Evolutionary conservation across 331 rosid genomes (phyloP), one percentile per base, ranked within the genome.

Genomic region (Rhamnella rubrinervis): DNA sequence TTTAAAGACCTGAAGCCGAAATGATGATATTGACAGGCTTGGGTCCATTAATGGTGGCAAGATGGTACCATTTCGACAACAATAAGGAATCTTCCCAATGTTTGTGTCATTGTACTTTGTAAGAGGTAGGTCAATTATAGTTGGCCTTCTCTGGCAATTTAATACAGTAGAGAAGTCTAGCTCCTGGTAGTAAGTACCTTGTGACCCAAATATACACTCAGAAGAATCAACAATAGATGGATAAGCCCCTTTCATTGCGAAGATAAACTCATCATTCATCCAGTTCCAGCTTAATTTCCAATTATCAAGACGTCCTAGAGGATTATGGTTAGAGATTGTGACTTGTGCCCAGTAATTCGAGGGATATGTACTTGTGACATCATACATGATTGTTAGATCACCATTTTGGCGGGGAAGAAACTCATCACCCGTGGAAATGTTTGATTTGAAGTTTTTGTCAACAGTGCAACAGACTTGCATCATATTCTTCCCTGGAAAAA

Each of bases 261-360:
- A 61, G 70, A 95, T 95, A 59, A 95, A 92, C 76, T 95, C 99
- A 59, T 81, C 86, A 61, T 59, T 81, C 96, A 86, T 95, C 99
- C 99, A 95, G 12, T 95, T 89, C 97, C 97, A 95, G 70, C 92
- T 89, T 67, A 95, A 75, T 58, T 76, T 81, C 99, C 99, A 95
- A 67, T 86, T 78, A 70, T 95, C 97, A 83, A 95, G 96, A 78
- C 97, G 96, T 16, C 97, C 99, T 37, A 95, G 96, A 6, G 92
- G 63, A 72, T 95, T 89, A 68, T 91, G 97, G 81, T 87, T 95
- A 16, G 83, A 65, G 8, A 95, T 89, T 11, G 92, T 78, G 58
- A 95, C 99, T 68, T 91, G 90, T 7, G 97, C 96, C 84, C 84
- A 79, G 76, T 95, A 95, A 77, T 69, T 79, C 17, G 96, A 77